Base-by-base conservation (phyloP, 352 stramenopile species). In the Phytophthora tentaculata region DNA sequence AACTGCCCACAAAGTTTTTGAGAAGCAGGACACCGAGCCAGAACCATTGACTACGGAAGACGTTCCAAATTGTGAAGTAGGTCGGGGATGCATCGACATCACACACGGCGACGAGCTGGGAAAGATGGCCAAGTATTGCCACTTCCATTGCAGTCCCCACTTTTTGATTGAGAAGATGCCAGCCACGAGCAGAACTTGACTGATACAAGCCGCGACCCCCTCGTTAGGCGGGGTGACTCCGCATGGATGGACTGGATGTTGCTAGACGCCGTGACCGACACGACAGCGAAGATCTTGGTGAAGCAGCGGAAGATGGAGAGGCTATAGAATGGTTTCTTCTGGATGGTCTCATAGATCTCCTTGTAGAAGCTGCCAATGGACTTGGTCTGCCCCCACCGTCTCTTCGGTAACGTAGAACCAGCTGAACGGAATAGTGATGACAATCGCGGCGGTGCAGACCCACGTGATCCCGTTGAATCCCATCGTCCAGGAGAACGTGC, bases 381-480 rank as follows among this genome's bases (percentile, higher is more conserved):
- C 53, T 69, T 56, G 26, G 44, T 61, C 53, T 69, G 58, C 32
- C 70, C n/a, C 61, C 41, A 69, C 53, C 44, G 64, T 64, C 48
- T 71, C 57, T 49, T 85, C 77, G 19, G 69, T 67, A 32, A 85
- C 73, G 50, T 59, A 82, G 54, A 81, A 79, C 74, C 71, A 80
- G 45, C 65, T 65, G 56, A 80, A 61, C 26, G 77, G 71, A 23
- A 80, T 65, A 13, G 71, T 70, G 60, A 75, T 35, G 0, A 69
- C 37, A 8, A 52, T 60, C 29, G 64, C 61, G 14, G 28, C 61
- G 12, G 68, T 67, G 26, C 71, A 79, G 54, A 71, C 61, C 49
- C 58, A 66, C 71, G 84, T 83, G 64, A 86, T 62, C n/a, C 64
- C 64, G 52, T 75, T 69, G 55, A 86, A 79, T 13, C 77, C 67